Conservation (phyloP, 2,329 filamentous ascomycete species). For the Periconia digitata region DNA sequence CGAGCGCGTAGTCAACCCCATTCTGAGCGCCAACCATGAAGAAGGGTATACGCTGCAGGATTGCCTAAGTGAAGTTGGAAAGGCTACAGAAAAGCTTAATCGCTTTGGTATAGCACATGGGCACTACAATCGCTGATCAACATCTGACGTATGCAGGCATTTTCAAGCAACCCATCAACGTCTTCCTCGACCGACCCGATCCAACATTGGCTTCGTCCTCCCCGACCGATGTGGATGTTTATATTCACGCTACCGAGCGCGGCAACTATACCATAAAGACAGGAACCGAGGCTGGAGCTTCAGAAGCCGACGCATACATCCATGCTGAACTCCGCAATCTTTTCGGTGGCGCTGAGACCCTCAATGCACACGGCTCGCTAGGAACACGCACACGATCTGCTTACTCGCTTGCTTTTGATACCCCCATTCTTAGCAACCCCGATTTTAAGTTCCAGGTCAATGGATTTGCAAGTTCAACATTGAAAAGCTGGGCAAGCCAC, state of each 20-base stretch:
- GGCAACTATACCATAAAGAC: conserved; percentile 87
- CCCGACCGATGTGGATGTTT: conserved; percentile 78
- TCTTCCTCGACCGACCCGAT: conserved; percentile 78
- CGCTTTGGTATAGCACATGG: conserved; percentile 66
- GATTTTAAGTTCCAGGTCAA: conserved; percentile 78
- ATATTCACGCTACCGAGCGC: conserved; percentile 75
- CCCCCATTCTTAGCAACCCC: conserved; percentile 81
- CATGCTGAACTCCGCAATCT: conserved; percentile 88
- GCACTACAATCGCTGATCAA: background rate
- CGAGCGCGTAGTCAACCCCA: conserved; percentile 74
- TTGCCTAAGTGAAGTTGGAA: conserved; percentile 69
- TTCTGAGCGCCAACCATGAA: conserved; percentile 69
- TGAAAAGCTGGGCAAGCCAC: conserved; percentile 92
- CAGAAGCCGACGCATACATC: conserved; percentile 90
- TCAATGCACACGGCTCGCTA: conserved; percentile 83
- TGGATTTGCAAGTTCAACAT: conserved; percentile 77
- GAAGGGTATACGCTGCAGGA: conserved; percentile 76
- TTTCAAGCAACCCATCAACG: conserved; percentile 78
- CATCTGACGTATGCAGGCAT: conserved; percentile 63
- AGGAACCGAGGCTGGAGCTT: conserved; percentile 90
- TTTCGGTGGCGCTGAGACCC: conserved; percentile 87
- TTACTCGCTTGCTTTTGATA: conserved; percentile 83
- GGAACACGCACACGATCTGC: conserved; percentile 90
- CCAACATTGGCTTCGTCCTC: conserved; percentile 68
- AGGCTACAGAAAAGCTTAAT: conserved; percentile 72